Base-by-base conservation (phyloP, 2,329 filamentous ascomycete genomes). In the Rosellinia necatrix region DNA sequence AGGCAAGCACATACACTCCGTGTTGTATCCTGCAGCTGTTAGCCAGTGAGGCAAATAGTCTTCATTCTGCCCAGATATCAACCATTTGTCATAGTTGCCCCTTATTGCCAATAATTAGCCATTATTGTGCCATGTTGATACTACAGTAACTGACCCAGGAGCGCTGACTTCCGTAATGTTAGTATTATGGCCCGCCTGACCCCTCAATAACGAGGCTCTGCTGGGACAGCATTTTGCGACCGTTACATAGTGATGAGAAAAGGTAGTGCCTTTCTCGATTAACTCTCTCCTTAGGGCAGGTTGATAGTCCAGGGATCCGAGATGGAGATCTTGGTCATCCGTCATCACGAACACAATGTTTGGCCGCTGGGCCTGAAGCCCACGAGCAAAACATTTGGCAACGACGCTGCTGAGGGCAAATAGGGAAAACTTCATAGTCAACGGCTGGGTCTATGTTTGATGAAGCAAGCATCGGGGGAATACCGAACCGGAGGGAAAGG, bases 21-120 rank as follows among this genome's bases (percentile, higher is more conserved):
- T 38, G 12, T 61, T 61, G 19, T 61, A 61, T 30, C 58, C 58
- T 3, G 58, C 58, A 1, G 50, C 42, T 32, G 37, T 47, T 17
- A 61, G 15, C 58, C 58, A 61, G 17, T 55, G 44, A 15, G 58
- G 55, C 13, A 61, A 40, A 35, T 61, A 58, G 37, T 61, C 42
- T 32, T 61, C 48, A 25, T 61, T 58, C 27, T 58, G 29, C 9
- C 55, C 58, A 4, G 72, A 72, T 3, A 70, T 66, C 8, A 78
- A 68, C 51, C 76, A 76, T 58, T 77, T 78, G 8, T 76, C 73
- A 55, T 76, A 78, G 12, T 74, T 74, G 21, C 66, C 65, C 19
- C 64, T 66, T 21, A 3, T 22, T 25, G 4, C 25, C 8, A 19
- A 19, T 42, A 2, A 47, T 56, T 22, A 56, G 19, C 25, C n/a